Base-by-base conservation (phyloP, 139 green algal species). In the Picocystis salinarum region DNA sequence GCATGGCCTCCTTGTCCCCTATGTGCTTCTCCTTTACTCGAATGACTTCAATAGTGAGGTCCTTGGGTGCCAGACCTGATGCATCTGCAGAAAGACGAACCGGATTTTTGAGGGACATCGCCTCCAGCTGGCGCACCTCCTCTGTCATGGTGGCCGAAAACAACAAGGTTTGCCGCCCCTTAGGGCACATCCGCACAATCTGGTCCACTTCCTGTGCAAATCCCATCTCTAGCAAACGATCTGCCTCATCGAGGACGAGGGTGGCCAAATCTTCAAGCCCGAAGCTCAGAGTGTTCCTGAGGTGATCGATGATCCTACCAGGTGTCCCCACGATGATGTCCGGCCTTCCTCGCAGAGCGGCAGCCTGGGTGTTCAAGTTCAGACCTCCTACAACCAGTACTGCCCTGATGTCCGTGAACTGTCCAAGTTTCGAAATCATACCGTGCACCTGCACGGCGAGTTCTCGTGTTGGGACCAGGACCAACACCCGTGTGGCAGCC, bases 271-370 rank as follows among this genome's bases (percentile, higher is more conserved):
- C 78, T 56, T 96, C 86, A 47, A 96, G 66, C n/a, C 73, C 80
- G 18, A 67, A 46, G 2, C 58, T 67, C 59, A 75, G 67, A 0
- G 71, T 85, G 75, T 96, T 95, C 33, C 66, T 62, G 39, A 98
- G 47, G 66, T 95, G 87, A 59, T 98, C 88, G 13, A 98, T 85
- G 39, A 96, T 42, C 22, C 67, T 48, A 19, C 58, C 84, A 12
- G 86, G 86, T 1, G 86, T 96, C 28, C 75, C 86, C 6, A 96
- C 82, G 18, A 94, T 76, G 13, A 95, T 67, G 48, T 93, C 83
- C 3, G 85, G 81, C 15, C 50, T 56, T 22, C 39, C 53, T 4
- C 79, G 46, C 45, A 96, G 67, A 23, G 67, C 58, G 23, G 67
- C 53, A 22, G 88, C 77, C 64, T 96, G 86, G 28, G 74, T 70